phyloP scores from a whole-genome alignment of 495 filamentous ascomycete species.

The Symbiotaphrina buchneri region DNA sequence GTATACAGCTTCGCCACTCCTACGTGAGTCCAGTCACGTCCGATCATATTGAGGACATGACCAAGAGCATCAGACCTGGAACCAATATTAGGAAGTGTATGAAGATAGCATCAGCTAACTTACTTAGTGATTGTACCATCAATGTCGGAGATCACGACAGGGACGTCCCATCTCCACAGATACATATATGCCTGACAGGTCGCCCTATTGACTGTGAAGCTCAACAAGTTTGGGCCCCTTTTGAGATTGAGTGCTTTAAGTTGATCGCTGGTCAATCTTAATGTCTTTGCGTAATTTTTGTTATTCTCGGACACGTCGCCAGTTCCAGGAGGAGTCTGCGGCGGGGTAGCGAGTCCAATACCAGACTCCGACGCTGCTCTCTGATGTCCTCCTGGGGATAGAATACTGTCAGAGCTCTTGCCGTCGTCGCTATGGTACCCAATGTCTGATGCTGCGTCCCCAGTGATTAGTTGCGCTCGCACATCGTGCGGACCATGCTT shows the following conservation, averaged over 20 bases:
- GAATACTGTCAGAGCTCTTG: constrained; percentile 15
- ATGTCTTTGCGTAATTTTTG: constrained; percentile 85
- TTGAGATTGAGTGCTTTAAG: constrained; percentile 71
- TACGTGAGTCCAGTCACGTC: constrained; percentile 91
- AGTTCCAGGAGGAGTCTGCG: constrained; percentile 44
- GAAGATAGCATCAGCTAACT: constrained; percentile 7
- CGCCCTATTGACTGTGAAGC: constrained; percentile 87
- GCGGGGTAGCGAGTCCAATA: constrained; percentile 49
- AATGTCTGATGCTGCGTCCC: constrained; percentile 71
- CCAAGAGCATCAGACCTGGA: constrained; percentile 70
- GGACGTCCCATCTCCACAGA: constrained; percentile 69
- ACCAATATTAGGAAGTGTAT: background rate
- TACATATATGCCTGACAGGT: constrained; percentile 86
- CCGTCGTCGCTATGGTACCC: constrained; percentile 81
- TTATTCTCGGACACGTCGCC: constrained; percentile 22
- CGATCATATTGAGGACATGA: constrained; percentile 96
- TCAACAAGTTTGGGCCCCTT: constrained; percentile 70
- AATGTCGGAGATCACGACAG: constrained; percentile 95
- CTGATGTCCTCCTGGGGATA: constrained; percentile 18
- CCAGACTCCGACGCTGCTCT: constrained; percentile 46
- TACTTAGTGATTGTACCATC: constrained; percentile 96
- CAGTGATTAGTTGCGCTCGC: constrained; percentile 27
- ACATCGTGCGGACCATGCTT: background rate
- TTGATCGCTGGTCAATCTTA: constrained; percentile 90
- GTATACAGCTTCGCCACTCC: constrained; percentile 94